Evolutionary conservation across 73 alveolate genomes (phyloP).

Genomic region (Breviolum minutum): DNA sequence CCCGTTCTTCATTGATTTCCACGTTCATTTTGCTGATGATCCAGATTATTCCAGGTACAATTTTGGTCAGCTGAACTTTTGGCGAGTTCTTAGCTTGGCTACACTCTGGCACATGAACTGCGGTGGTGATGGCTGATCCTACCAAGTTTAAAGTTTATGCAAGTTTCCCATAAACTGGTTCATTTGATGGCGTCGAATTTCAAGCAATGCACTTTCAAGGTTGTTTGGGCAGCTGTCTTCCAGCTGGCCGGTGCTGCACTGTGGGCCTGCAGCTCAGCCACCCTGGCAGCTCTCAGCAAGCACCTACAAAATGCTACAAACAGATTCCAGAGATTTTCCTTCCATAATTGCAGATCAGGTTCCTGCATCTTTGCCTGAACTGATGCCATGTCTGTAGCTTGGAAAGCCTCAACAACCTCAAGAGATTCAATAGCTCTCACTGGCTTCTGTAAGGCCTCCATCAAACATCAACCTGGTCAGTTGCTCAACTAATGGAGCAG

Average conservation of each 20-base stretch:
- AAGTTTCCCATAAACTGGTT: no score
- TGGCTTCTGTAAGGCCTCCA: background rate
- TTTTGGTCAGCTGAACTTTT: constrained; percentile 39
- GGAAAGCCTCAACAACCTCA: background rate
- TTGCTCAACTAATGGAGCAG: background rate
- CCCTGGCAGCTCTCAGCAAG: background rate
- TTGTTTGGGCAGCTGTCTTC: constrained; percentile 75
- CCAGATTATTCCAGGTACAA: background rate
- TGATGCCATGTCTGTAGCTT: constrained; percentile 28
- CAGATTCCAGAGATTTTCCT: background rate
- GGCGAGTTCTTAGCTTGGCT: constrained; percentile 19
- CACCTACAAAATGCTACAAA: background rate
- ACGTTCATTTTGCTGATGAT: background rate
- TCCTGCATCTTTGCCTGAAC: constrained; percentile 62
- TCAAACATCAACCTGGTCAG: constrained; percentile 40
- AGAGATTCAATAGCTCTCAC: background rate
- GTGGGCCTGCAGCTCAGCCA: background rate
- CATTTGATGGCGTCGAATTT: background rate
- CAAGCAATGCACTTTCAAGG: background rate
- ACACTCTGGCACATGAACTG: background rate
- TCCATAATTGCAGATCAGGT: background rate
- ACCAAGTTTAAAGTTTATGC: no score
- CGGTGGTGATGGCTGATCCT: background rate
- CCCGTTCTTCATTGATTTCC: background rate
- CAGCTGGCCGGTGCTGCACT: constrained; percentile 79